These are phyloP conservation scores for Geosmithia putterillii DNA, from an alignment of 2,329 filamentous ascomycete genomes.

Conservation along the genomic window DNA sequence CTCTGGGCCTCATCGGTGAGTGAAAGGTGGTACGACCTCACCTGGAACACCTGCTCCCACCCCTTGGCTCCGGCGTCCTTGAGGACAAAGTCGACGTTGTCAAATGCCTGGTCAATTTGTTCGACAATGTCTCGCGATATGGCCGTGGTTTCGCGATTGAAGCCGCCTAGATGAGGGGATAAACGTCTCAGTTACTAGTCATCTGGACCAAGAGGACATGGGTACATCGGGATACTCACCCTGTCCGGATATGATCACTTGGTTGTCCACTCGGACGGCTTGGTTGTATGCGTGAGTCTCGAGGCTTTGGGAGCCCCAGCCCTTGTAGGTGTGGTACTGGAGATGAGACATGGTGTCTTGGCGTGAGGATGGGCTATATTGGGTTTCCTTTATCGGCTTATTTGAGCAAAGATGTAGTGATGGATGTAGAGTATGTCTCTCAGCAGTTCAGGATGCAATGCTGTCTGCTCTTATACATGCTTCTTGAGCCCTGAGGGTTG, in stretches of 20 bases:
- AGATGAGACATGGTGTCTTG: constrained; percentile 13
- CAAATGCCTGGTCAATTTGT: constrained; percentile 40
- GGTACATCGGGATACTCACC: constrained; percentile 14
- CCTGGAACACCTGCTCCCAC: constrained; percentile 39
- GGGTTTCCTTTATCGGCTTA: too few relatives aligned
- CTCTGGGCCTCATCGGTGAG: constrained; percentile 20
- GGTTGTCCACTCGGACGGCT: constrained; percentile 32
- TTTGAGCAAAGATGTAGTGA: too few relatives aligned
- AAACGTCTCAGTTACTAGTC: too few relatives aligned
- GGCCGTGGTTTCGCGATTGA: constrained; percentile 24
- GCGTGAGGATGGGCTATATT: too few relatives aligned
- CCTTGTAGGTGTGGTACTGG: constrained; percentile 14
- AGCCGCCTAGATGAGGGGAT: too few relatives aligned
- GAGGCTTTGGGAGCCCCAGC: constrained; percentile 12
- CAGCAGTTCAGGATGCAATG: too few relatives aligned
- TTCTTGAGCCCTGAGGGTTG: too few relatives aligned
- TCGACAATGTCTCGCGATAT: too few relatives aligned
- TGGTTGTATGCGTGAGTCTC: constrained; percentile 28
- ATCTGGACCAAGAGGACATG: not conserved
- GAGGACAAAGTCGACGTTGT: constrained; percentile 40
- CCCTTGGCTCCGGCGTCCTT: constrained; percentile 41
- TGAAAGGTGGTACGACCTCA: constrained; percentile 30
- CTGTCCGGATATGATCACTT: constrained; percentile 33
- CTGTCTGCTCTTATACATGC: too few relatives aligned
- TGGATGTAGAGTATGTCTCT: too few relatives aligned